phyloP scores from a whole-genome alignment of 495 filamentous ascomycete genomes.

The Baudoinia panamericana region DNA sequence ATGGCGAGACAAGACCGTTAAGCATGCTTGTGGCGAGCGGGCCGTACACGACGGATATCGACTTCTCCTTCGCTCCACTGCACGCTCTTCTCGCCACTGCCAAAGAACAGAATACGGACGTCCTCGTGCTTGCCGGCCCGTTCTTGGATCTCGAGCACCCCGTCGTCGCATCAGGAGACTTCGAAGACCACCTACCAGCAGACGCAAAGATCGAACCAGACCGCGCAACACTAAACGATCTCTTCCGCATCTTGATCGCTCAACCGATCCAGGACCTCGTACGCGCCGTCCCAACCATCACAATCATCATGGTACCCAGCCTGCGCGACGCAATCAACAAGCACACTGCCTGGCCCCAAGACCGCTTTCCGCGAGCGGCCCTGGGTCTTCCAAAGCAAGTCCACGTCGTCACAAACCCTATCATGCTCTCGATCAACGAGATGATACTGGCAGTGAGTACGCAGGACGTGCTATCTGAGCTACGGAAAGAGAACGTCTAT shows the following conservation, averaged over 20 bases:
- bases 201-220: constrained; percentile 57
- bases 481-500: constrained; percentile 59
- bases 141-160: constrained; percentile 89
- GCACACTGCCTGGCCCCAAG: constrained; percentile 86
- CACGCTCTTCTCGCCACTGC: constrained; percentile 67
- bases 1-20: constrained; percentile 44
- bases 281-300: constrained; percentile 56
- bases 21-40: constrained; percentile 68
- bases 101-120: constrained; percentile 59
- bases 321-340: constrained; percentile 72
- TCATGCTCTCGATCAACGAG: constrained; percentile 78
- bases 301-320: constrained; percentile 70
- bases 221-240: constrained; percentile 60
- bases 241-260: constrained; percentile 71
- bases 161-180: constrained; percentile 74
- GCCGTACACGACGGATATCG: constrained; percentile 83
- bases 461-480: constrained; percentile 69
- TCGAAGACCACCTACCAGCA: constrained; percentile 58
- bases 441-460: constrained; percentile 62
- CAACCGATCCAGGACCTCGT: constrained; percentile 51
- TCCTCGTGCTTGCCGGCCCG: constrained; percentile 69
- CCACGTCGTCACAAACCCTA: constrained; percentile 72
- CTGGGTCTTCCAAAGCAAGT: constrained; percentile 64
- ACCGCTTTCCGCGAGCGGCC: constrained; percentile 54
- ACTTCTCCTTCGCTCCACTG: constrained; percentile 76